Base-by-base conservation (phyloP, 352 stramenopile genomes). In the Pythium periplocum region DNA sequence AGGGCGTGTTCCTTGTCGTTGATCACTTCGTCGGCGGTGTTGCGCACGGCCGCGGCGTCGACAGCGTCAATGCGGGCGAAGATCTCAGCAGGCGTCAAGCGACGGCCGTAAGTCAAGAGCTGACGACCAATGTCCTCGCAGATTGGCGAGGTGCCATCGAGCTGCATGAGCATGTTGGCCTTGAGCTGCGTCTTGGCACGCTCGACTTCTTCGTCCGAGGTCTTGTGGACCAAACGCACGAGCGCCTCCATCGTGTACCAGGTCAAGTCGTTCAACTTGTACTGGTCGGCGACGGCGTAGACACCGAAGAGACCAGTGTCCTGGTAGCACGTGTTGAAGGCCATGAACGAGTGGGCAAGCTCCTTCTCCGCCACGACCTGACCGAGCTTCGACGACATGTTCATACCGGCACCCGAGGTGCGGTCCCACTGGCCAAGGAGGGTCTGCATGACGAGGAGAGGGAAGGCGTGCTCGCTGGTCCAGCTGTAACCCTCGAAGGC, bases 311-410 rank as follows among this genome's bases (percentile, higher is more conserved):
- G 86, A 57, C 97, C 97, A 39, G 96, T 99, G 75, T 99, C 98
- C 79, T 99, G 98, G 87, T 99, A 99, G 81, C 94, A 99, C 57
- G 96, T 99, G 86, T 99, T 99, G 83, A 99, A 99, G 33, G 96
- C 98, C 70, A 96, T 98, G 76, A 98, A 97, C 48, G 87, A 98
- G 81, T 99, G 96, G 41, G 95, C 96, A 36, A 98, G 78, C 70
- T 99, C 95, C 68, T 97, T 88, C 64, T 96, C 79, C 9, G 96
- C 96, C 6, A 99, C 82, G 59, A 96, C 91, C 75, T 98, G 90
- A 55, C 96, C 97, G n/a, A 99, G 76, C 64, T 97, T 95, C 37
- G 88, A 98, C 53, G 92, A 93, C 67, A 96, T 95, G 76, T 98
- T 98, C 68, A 96, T 87, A 57, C 95, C 95, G 41, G 91, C 80